phyloP scores from a whole-genome alignment of 176 grass and related monocot genomes.

The Oryza punctata region DNA sequence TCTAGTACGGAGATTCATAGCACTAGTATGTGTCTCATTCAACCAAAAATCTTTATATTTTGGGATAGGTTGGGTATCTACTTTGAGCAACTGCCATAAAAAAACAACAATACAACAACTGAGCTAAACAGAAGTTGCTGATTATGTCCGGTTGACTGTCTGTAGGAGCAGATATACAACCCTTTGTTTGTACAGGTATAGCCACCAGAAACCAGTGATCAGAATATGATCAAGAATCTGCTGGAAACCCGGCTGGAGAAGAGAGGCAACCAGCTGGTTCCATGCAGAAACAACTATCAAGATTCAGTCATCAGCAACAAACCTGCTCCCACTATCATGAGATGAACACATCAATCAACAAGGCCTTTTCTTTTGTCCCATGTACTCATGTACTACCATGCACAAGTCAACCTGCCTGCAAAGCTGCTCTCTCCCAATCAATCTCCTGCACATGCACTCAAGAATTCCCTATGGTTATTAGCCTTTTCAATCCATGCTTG shows the following conservation, averaged over 20 bases:
- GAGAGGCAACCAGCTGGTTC: neutral
- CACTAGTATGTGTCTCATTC: no score
- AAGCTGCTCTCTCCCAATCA: constrained; percentile 29
- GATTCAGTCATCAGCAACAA: neutral
- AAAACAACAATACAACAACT: neutral
- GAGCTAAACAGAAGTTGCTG: neutral
- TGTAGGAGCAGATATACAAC: neutral
- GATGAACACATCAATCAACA: neutral
- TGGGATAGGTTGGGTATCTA: neutral
- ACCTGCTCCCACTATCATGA: constrained; percentile 13
- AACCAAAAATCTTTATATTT: no score
- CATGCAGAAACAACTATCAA: neutral
- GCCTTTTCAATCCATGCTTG: neutral
- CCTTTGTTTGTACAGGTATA: neutral
- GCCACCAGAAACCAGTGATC: neutral
- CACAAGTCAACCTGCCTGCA: neutral
- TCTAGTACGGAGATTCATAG: no score
- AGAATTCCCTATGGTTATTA: neutral
- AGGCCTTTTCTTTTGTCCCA: neutral
- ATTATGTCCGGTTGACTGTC: neutral
- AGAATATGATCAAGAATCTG: neutral
- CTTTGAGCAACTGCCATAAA: neutral
- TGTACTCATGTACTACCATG: neutral
- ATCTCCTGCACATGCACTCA: neutral
- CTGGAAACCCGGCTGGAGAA: neutral